These are phyloP conservation scores for Obelidium mucronatum DNA, from an alignment of 192 early-diverging fungal genomes.

Conservation along the genomic window DNA sequence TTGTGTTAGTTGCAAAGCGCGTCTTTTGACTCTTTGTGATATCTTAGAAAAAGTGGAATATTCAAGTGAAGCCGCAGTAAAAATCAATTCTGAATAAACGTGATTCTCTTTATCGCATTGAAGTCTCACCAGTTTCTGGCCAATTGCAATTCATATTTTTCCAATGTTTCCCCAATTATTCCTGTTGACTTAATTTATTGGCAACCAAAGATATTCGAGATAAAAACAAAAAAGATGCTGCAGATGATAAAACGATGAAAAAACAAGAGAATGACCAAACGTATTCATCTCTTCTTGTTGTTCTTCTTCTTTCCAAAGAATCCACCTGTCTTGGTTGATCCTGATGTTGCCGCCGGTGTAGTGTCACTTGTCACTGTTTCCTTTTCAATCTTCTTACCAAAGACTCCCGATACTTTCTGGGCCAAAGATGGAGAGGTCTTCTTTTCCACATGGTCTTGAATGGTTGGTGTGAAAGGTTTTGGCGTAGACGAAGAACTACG, in stretches of 20 bases:
- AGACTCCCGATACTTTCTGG: not conserved
- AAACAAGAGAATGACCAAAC: no score
- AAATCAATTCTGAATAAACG: not conserved
- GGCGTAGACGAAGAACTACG: no score
- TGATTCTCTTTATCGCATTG: no score
- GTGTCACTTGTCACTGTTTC: not conserved
- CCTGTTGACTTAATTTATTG: no score
- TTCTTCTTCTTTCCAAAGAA: not conserved
- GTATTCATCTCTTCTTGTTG: not conserved
- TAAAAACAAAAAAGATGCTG: no score
- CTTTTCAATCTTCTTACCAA: not conserved
- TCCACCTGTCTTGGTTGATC: not conserved
- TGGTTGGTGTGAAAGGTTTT: not conserved
- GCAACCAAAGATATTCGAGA: no score
- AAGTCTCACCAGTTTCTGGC: no score
- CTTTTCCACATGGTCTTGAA: not conserved
- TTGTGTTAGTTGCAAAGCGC: not conserved
- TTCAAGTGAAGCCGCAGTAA: constrained; percentile 61
- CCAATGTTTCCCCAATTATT: no score
- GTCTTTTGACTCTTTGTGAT: not conserved
- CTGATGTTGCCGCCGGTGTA: not conserved
- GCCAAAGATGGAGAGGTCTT: not conserved
- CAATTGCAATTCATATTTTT: no score
- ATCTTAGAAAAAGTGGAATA: constrained; percentile 87
- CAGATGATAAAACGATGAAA: no score